These are phyloP conservation scores for Aspergillus melleus DNA, from an alignment of 2,329 filamentous ascomycete species.

Conservation along the genomic window DNA sequence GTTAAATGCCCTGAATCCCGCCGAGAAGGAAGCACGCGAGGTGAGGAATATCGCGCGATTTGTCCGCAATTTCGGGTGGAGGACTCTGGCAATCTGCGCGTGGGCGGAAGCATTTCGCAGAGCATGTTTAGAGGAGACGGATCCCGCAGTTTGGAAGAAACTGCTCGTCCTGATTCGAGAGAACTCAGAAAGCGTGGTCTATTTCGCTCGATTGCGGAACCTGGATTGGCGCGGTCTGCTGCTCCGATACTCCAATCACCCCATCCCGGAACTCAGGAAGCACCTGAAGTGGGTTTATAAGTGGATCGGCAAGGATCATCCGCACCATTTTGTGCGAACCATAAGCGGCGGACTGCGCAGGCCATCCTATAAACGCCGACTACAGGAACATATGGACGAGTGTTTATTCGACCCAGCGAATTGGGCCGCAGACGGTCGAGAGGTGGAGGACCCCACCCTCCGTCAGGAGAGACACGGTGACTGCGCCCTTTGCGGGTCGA, in stretches of 20 bases:
- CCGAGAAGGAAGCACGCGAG: neutral
- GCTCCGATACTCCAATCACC: neutral
- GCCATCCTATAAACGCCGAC: constrained; percentile 8
- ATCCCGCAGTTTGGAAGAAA: constrained; percentile 11
- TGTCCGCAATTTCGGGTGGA: neutral
- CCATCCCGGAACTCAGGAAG: neutral
- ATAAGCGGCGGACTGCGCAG: neutral
- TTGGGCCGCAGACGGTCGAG: constrained; percentile 4
- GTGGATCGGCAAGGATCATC: constrained; percentile 6
- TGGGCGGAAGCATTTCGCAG: neutral
- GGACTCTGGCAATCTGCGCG: neutral
- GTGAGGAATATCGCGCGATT: neutral
- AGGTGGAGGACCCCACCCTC: neutral
- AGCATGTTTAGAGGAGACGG: neutral
- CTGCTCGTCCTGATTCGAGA: constrained; percentile 16
- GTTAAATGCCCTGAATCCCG: neutral
- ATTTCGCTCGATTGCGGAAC: constrained; percentile 22
- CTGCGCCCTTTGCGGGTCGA: constrained; percentile 21
- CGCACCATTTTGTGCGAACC: constrained; percentile 15
- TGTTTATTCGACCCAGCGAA: constrained; percentile 10
- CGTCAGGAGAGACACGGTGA: constrained; percentile 13
- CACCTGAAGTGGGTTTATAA: neutral
- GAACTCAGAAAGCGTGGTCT: constrained; percentile 24
- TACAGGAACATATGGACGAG: constrained; percentile 18
- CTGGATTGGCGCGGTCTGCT: constrained; percentile 27